Percentiles rank a stretch among this genome's conserved stretches.
phyloP scores from a whole-genome alignment of 2,329 filamentous ascomycete species.

The Penicillium paneum region DNA sequence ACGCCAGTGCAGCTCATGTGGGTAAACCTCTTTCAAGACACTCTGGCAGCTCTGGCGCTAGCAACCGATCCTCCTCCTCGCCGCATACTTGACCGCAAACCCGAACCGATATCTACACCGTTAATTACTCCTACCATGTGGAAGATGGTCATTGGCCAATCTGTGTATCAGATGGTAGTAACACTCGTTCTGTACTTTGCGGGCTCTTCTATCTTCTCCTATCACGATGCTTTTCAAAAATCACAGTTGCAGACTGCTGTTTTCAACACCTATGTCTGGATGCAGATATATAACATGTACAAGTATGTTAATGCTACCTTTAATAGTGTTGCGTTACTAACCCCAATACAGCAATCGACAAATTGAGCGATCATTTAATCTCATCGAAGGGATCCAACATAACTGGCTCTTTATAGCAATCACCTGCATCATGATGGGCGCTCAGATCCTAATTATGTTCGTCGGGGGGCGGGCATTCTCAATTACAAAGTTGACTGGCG shows the following conservation, averaged over 20 bases:
- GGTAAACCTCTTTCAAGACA: constrained; percentile 67
- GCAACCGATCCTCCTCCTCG: constrained; percentile 59
- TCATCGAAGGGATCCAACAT: constrained; percentile 56
- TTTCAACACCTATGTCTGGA: constrained; percentile 70
- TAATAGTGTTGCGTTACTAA: not conserved
- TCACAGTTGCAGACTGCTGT: constrained; percentile 58
- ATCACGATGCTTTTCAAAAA: constrained; percentile 40
- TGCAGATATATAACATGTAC: constrained; percentile 69
- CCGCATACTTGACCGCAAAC: constrained; percentile 52
- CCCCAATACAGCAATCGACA: constrained; percentile 49
- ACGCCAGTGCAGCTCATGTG: constrained; percentile 64
- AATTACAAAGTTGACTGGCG: constrained; percentile 49
- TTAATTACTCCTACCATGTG: constrained; percentile 44
- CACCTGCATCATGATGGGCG: constrained; percentile 56
- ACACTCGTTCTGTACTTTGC: constrained; percentile 53
- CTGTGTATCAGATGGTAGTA: constrained; percentile 38
- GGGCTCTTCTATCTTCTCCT: constrained; percentile 55
- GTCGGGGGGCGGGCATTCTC: constrained; percentile 56
- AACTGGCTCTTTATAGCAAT: constrained; percentile 60
- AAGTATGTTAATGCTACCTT: constrained; percentile 40
- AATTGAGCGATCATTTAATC: constrained; percentile 61
- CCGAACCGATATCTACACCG: constrained; percentile 40
- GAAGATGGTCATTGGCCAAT: constrained; percentile 43
- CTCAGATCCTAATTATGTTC: constrained; percentile 58
- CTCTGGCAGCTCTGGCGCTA: constrained; percentile 60